phyloP scores from a whole-genome alignment of 176 grass and related monocot species.

The Dactylis glomerata region DNA sequence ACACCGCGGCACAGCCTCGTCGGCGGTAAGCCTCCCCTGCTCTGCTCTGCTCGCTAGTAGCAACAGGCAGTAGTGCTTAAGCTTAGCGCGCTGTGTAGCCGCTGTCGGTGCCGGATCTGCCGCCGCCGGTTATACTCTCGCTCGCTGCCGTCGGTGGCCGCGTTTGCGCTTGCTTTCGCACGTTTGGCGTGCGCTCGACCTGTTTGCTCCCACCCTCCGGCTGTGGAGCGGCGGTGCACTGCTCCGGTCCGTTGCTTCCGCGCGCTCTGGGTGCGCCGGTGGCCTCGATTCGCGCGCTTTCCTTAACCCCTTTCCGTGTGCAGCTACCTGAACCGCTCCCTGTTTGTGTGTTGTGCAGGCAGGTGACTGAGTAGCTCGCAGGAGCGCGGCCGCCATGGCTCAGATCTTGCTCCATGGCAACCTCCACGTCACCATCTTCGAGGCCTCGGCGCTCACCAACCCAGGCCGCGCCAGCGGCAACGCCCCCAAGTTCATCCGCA shows the following conservation, averaged over 20 bases:
- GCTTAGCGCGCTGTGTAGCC: too few species aligned
- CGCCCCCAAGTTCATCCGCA: conserved; percentile 55
- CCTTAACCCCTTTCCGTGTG: not conserved
- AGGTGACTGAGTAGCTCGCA: not conserved
- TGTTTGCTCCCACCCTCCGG: too few species aligned
- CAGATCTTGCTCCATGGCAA: conserved; percentile 75
- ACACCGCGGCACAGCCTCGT: too few species aligned
- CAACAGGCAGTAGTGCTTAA: too few species aligned
- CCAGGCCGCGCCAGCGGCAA: conserved; percentile 25
- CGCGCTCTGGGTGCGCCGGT: not conserved
- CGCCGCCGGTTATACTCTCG: too few species aligned
- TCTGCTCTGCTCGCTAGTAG: too few species aligned
- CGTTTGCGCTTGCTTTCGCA: too few species aligned
- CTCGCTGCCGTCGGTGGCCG: too few species aligned
- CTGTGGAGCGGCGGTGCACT: too few species aligned
- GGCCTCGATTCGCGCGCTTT: not conserved
- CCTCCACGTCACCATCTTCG: conserved; percentile 67
- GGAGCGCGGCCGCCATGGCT: conserved; percentile 41
- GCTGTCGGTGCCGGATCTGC: too few species aligned
- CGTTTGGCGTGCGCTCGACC: too few species aligned
- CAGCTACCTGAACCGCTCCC: not conserved
- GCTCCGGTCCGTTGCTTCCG: not conserved
- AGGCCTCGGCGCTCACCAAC: conserved; percentile 42
- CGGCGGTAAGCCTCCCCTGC: too few species aligned
- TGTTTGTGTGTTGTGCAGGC: not conserved